Base-by-base conservation (phyloP, 306 rosid species). In the Acacia confusa region DNA sequence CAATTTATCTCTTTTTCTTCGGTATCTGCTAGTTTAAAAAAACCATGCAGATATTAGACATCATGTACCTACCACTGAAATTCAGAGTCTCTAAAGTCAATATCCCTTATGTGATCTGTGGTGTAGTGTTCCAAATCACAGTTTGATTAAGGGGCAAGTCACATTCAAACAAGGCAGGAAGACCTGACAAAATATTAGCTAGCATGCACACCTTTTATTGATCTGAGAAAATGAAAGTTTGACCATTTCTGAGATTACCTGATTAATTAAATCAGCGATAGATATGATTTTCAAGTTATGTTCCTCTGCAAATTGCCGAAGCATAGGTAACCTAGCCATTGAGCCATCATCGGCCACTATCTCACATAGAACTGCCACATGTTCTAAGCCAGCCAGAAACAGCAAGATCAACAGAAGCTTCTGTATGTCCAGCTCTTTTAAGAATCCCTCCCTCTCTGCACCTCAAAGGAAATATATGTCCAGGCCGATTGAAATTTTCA, bases 341-440 rank as follows among this genome's bases (percentile, higher is more conserved):
- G 95, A 91, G 77, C 94, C 97, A 30, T 92, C 95, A 79, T 91
- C 95, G 57, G 89, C 97, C 27, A 92, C 95, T 74, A 92, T 76
- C 84, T 92, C 97, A 80, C 95, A 91, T 64, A 91, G 84, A 84
- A 91, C 80, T 28, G 90, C 92, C 9, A 79, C 91, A 6, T 94
- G 94, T 9, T 87, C 89, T 45, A 89, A 76, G 36, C 92, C 92
- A 76, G 95, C 97, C 75, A 89, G 84, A 79, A 79, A 87, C 74
- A 19, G 92, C 89, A 81, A 92, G 97, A 80, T 91, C 97, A 61
- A 89, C 89, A 7, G 95, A 89, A 75, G 91, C 95, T 87, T 92
- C 92, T 0, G 95, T 89, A 72, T 92, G 97, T 70, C 97, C 95
- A 0, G 92, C 90, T 84, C 95, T 88, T 84, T 88, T 92, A 70